Conservation (phyloP, 768 basidiomycete species). For the Gautieria morchelliformis region DNA sequence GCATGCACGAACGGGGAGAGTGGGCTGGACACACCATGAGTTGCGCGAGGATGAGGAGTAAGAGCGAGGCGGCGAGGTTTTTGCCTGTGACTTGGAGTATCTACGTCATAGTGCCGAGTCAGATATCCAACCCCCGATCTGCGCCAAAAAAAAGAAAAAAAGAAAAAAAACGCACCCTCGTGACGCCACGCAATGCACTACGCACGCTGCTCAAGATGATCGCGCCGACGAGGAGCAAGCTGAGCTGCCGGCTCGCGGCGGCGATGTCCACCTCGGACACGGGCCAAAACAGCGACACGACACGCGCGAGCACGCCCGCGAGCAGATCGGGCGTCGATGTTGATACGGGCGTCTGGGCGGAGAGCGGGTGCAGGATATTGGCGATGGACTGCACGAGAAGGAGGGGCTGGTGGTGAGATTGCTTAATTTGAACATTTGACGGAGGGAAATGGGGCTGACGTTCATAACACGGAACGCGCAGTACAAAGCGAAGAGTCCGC, state of each 20-base stretch:
- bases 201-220: constrained; percentile 70
- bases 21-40: constrained; percentile 51
- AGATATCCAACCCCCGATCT: neutral
- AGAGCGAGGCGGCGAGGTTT: constrained; percentile 62
- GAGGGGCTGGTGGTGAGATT: neutral
- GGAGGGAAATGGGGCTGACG: constrained; percentile 28
- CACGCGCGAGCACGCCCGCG: constrained; percentile 31
- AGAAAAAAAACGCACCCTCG: constrained; percentile 37
- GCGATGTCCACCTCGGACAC: constrained; percentile 26
- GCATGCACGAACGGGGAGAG: neutral
- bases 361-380: constrained; percentile 25
- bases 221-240: constrained; percentile 61
- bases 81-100: constrained; percentile 55
- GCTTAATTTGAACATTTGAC: neutral
- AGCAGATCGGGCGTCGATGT: constrained; percentile 36
- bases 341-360: constrained; percentile 30
- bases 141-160: neutral
- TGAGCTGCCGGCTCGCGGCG: constrained; percentile 43
- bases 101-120: constrained; percentile 21
- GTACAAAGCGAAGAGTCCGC: constrained; percentile 54
- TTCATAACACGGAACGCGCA: constrained; percentile 53
- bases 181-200: constrained; percentile 58
- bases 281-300: constrained; percentile 30
- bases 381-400: constrained; percentile 19
- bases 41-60: constrained; percentile 70